A percentile compares a stretch with the other conserved stretches of the same genome.
These are phyloP conservation scores for Paramecium primaurelia DNA, from an alignment of 73 alveolate genomes.

Conservation along the genomic window DNA sequence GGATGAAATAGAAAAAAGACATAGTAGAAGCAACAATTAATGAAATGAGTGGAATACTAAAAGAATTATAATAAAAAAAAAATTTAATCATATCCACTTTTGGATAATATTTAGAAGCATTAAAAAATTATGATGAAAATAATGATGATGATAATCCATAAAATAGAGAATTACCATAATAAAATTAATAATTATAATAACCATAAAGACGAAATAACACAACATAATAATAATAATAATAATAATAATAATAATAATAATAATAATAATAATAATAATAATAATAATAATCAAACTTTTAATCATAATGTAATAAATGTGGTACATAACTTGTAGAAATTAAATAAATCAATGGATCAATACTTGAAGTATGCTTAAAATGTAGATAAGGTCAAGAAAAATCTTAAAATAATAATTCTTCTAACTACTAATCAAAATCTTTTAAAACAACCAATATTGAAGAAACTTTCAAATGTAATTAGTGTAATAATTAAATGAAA, in stretches of 20 bases:
- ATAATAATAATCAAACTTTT: too few relatives aligned
- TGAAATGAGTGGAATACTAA: conserved; percentile 78
- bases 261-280: too few relatives aligned
- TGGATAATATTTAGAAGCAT: conserved; percentile 64
- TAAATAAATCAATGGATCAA: not conserved
- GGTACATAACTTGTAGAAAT: not conserved
- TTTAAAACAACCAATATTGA: not conserved
- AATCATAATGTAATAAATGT: not conserved
- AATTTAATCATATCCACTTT: conserved; percentile 59
- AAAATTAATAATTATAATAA: not conserved
- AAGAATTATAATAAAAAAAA: conserved; percentile 65
- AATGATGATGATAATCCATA: conserved; percentile 40
- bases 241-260: not conserved
- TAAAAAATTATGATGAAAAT: conserved; percentile 65
- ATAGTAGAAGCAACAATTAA: conserved; percentile 76
- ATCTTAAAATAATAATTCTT: not conserved
- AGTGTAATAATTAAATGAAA: conserved; percentile 64
- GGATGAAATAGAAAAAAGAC: conserved; percentile 71
- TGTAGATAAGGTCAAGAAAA: not conserved
- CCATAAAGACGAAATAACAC: not conserved
- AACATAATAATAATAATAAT: not conserved
- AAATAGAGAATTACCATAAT: not conserved
- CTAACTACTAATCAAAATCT: not conserved
- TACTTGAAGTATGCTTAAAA: not conserved
- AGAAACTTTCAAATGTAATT: conserved; percentile 61